phyloP scores from a whole-genome alignment of 345 rosid genomes.

The Citropsis articulata region DNA sequence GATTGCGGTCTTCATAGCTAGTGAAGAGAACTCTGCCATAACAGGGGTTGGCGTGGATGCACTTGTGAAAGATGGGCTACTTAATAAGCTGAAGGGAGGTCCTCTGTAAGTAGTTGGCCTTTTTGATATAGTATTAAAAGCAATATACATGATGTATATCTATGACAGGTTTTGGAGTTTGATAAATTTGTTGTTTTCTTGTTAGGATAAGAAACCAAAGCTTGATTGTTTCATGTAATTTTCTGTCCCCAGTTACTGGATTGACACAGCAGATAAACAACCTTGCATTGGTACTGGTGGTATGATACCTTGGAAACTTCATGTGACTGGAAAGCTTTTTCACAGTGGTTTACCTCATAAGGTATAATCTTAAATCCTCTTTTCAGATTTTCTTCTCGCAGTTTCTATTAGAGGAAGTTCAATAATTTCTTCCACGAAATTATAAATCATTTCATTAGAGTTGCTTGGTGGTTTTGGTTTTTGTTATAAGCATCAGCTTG shows the following conservation, averaged over 20 bases:
- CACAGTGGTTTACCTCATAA: conserved; percentile 95
- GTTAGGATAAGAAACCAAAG: background rate
- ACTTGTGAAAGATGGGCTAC: conserved; percentile 71
- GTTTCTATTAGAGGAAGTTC: background rate
- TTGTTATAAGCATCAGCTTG: background rate
- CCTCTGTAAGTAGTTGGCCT: conserved; percentile 61
- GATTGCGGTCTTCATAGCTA: conserved; percentile 91
- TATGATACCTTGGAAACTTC: conserved; percentile 95
- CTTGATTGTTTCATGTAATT: conserved; percentile 11
- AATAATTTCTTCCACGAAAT: background rate
- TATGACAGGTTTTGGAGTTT: background rate
- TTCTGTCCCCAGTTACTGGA: conserved; percentile 68
- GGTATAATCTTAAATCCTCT: conserved; percentile 34
- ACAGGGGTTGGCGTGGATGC: conserved; percentile 92
- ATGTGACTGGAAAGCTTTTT: conserved; percentile 85
- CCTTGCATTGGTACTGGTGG: conserved; percentile 99
- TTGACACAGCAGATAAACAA: conserved; percentile 97
- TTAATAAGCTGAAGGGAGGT: conserved; percentile 83
- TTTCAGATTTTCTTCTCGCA: background rate
- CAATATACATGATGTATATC: background rate
- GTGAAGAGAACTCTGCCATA: conserved; percentile 84
- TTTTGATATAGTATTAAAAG: background rate
- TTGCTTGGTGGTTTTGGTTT: background rate
- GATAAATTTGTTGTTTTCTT: background rate
- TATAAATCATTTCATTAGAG: background rate